Evolutionary conservation across 768 basidiomycete species (phyloP).

Genomic region (Fomitopsis serialis): DNA sequence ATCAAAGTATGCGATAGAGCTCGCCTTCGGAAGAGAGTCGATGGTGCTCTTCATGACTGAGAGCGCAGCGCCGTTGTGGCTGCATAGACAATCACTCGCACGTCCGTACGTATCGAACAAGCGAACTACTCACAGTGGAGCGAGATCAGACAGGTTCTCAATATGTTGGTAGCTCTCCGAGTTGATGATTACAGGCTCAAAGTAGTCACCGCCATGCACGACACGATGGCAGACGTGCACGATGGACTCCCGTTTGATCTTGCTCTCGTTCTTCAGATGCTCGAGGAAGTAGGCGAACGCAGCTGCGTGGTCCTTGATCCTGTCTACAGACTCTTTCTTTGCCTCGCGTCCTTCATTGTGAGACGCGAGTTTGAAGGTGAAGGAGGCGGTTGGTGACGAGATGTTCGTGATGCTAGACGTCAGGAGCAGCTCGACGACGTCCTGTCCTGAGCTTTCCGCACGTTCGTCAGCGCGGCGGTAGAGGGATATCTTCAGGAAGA

Average conservation of each 20-base stretch:
- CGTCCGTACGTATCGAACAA: not conserved
- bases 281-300: constrained; percentile 55
- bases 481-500: constrained; percentile 80
- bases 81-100: constrained; percentile 17
- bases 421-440: constrained; percentile 39
- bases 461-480: constrained; percentile 32
- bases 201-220: constrained; percentile 83
- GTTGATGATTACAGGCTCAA: constrained; percentile 63
- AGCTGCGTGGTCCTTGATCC: constrained; percentile 53
- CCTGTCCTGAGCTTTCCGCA: constrained; percentile 20
- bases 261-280: constrained; percentile 34
- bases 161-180: constrained; percentile 69
- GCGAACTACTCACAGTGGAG: constrained; percentile 59
- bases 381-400: constrained; percentile 47
- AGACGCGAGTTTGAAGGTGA: constrained; percentile 35
- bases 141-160: constrained; percentile 69
- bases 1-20: constrained; percentile 83
- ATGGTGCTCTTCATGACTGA: constrained; percentile 59
- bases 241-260: constrained; percentile 38
- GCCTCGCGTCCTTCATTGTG: constrained; percentile 26
- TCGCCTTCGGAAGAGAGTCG: constrained; percentile 55
- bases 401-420: constrained; percentile 54
- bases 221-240: constrained; percentile 67
- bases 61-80: constrained; percentile 60
- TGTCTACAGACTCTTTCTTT: constrained; percentile 31